A percentile compares a stretch with the other conserved stretches of the same genome.
These are phyloP conservation scores for Cyanidium caldarium DNA, from an alignment of 23 red algal genomes.

Conservation along the genomic window DNA sequence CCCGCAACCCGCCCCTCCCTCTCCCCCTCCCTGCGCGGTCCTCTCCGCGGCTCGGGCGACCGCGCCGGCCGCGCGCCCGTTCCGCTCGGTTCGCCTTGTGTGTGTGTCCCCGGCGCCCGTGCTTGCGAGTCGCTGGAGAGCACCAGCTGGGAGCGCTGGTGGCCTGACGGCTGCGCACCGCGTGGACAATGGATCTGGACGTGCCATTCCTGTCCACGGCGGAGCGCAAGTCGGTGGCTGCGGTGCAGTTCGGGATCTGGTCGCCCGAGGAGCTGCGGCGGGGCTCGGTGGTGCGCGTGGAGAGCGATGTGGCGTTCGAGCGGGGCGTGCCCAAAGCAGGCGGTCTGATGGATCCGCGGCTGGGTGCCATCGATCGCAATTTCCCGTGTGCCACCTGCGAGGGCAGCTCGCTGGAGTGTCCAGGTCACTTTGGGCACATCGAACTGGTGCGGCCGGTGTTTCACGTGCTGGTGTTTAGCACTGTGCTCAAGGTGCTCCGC, in stretches of 20 bases:
- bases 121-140: too few relatives aligned
- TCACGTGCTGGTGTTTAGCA: constrained; percentile 58
- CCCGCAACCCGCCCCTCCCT: too few relatives aligned
- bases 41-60: too few relatives aligned
- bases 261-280: constrained; percentile 18
- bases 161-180: neutral
- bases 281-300: constrained; percentile 8
- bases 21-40: too few relatives aligned
- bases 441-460: constrained; percentile 88
- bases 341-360: constrained; percentile 74
- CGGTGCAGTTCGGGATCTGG: constrained; percentile 17
- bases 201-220: neutral
- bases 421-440: constrained; percentile 96
- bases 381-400: constrained; percentile 85
- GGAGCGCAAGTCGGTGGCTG: constrained; percentile 12
- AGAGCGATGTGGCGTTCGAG: constrained; percentile 77
- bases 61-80: too few relatives aligned
- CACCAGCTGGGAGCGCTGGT: too few relatives aligned
- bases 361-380: constrained; percentile 57
- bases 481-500: constrained; percentile 60
- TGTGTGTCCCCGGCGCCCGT: too few relatives aligned
- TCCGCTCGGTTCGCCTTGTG: too few relatives aligned
- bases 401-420: constrained; percentile 48
- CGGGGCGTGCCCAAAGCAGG: constrained; percentile 50
- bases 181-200: neutral